Evolutionary conservation across 179 eudicot species (phyloP), one percentile per base, ranked within the genome.

Genomic region (Monotropa hypopitys): DNA sequence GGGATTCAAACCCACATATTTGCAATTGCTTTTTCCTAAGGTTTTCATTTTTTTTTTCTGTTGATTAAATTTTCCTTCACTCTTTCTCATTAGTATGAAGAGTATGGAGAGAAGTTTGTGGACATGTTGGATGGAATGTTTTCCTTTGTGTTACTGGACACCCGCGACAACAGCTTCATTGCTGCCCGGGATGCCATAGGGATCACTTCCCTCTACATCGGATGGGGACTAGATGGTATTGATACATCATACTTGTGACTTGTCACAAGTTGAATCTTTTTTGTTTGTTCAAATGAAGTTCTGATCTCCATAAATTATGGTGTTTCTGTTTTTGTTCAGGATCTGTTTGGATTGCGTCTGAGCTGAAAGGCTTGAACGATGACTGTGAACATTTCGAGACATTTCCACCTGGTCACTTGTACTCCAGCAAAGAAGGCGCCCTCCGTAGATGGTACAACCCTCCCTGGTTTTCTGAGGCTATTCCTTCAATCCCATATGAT

Each of bases 151-250:
- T 90, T 95, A 75, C 89, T 91, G 56, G 99, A 95, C 85, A 95
- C 97, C 47, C 99, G 91, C 59, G 91, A 93, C 62, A 93, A 93
- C 73, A 95, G 85, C 80, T 95, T 86, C 85, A 86, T 95, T 51
- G 99, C 92, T 61, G 99, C 96, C 70, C 92, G 99, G 53, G 99
- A 95, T 83, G 96, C 86, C 73, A 87, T 95, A 78, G 99, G 99
- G 63, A 95, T 95, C 81, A 91, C 97, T 21, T 93, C 98, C 78
- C 88, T 94, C 76, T 94, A 94, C 82, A 84, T 92, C 77, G 98
- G 97, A 53, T 94, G 98, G 98, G 98, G 98, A 78, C 92, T 89
- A 75, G 99, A 95, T 84, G 98, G 99, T 95, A 95, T 18, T 72
- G 12, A 61, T 6, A 45, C 16, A 11, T 21, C 65, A 10, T 26